Evolutionary conservation across 495 filamentous ascomycete genomes (phyloP).

Genomic region (Chaetomium cochliodes): DNA sequence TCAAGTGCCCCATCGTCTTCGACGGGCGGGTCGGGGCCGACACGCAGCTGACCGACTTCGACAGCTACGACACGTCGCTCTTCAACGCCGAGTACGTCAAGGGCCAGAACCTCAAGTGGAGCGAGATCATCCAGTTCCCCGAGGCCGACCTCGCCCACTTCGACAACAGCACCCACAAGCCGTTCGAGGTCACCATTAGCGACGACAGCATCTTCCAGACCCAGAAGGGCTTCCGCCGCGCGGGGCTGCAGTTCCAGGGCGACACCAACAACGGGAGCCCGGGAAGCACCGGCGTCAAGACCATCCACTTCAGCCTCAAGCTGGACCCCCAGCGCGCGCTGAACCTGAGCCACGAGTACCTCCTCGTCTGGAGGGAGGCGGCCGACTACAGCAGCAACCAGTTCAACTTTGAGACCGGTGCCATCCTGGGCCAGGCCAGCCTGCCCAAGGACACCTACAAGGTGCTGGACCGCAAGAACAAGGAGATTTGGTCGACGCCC

Average conservation of each 20-base stretch:
- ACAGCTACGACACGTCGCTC: constrained; percentile 40
- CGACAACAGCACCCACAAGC: constrained; percentile 39
- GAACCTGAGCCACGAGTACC: constrained; percentile 57
- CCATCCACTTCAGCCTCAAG: constrained; percentile 55
- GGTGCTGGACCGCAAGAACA: constrained; percentile 48
- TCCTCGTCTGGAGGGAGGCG: constrained; percentile 57
- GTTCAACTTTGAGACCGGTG: constrained; percentile 55
- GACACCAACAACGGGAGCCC: constrained; percentile 51
- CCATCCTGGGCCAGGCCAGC: constrained; percentile 60
- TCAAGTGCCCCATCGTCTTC: constrained; percentile 48
- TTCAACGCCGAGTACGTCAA: constrained; percentile 53
- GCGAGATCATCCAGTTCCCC: constrained; percentile 47
- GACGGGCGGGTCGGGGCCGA: constrained; percentile 44
- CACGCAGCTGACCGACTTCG: constrained; percentile 41
- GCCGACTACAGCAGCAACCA: constrained; percentile 56
- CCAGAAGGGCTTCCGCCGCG: constrained; percentile 57
- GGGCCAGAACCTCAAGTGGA: constrained; percentile 46
- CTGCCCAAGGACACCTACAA: constrained; percentile 81
- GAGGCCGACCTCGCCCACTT: constrained; percentile 40
- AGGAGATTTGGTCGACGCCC: constrained; percentile 48
- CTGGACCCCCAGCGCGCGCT: constrained; percentile 47
- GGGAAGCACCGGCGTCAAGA: constrained; percentile 47
- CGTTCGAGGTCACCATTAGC: constrained; percentile 51
- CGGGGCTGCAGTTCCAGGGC: constrained; percentile 51
- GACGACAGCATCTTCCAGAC: constrained; percentile 55